Percentiles rank a stretch among this genome's conserved stretches.
phyloP scores from a whole-genome alignment of 2,329 filamentous ascomycete genomes.

The Bisporella sp. region DNA sequence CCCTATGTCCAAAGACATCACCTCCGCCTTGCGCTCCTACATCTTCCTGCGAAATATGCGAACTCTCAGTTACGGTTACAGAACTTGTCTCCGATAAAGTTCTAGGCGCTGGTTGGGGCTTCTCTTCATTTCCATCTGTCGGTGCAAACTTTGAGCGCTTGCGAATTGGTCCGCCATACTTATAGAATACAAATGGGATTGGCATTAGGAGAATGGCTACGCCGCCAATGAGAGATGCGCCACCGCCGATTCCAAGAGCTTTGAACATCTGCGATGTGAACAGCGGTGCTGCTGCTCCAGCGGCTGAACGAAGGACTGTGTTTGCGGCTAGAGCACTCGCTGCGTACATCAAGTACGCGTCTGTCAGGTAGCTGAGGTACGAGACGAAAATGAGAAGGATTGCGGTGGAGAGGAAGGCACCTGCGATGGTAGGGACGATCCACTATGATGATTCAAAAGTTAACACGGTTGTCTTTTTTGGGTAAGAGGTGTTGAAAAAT shows the following conservation, averaged over 20 bases:
- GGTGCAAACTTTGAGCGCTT: constrained; percentile 25
- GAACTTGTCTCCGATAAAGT: too few relatives aligned
- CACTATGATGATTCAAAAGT: constrained; percentile 25
- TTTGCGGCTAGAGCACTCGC: constrained; percentile 53
- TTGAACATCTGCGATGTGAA: constrained; percentile 43
- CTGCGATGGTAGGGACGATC: constrained; percentile 39
- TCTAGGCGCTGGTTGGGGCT: too few relatives aligned
- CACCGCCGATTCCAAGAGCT: constrained; percentile 44
- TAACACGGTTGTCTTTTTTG: too few relatives aligned
- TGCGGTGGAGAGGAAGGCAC: constrained; percentile 33
- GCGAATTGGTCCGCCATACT: constrained; percentile 22
- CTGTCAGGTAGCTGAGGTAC: constrained; percentile 48
- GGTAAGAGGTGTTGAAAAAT: background rate
- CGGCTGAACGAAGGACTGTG: constrained; percentile 51
- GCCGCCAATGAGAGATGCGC: constrained; percentile 39
- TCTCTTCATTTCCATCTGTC: constrained; percentile 4
- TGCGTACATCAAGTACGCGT: constrained; percentile 34
- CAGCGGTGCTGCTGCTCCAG: constrained; percentile 57
- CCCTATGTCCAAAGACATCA: too few relatives aligned
- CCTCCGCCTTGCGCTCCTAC: too few relatives aligned
- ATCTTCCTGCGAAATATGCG: too few relatives aligned
- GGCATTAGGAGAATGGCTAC: constrained; percentile 34
- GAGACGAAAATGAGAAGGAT: constrained; percentile 43
- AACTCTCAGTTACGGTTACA: too few relatives aligned
- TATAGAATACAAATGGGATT: constrained; percentile 25